phyloP scores from a whole-genome alignment of 1,139 yeast species.

The Torulaspora pretoriensis region DNA sequence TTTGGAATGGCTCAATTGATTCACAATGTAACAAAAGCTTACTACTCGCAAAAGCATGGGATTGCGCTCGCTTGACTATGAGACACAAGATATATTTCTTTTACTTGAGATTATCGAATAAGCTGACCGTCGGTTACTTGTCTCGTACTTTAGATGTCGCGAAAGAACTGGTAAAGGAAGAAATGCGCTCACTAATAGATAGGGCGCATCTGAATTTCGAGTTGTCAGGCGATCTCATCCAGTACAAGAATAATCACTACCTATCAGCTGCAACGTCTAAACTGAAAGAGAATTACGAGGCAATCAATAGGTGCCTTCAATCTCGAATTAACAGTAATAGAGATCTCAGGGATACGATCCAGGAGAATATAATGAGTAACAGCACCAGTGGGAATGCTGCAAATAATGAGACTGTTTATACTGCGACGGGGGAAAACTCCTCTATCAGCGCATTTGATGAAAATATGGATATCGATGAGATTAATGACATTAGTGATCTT shows the following conservation, averaged over 20 bases:
- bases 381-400: slow-evolving; percentile 3
- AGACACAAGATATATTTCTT: slow-evolving; percentile 31
- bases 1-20: slow-evolving; percentile 25
- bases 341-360: slow-evolving; percentile 13
- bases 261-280: slow-evolving; percentile 12
- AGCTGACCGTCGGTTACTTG: slow-evolving; percentile 25
- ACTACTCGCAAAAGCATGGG: slow-evolving; percentile 25
- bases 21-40: slow-evolving; percentile 17
- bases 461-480: slow-evolving; percentile 19
- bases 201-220: slow-evolving; percentile 23
- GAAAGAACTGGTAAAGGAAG: slow-evolving; percentile 18
- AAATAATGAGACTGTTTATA: background rate
- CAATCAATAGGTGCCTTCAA: slow-evolving; percentile 10
- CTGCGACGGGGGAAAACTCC: background rate
- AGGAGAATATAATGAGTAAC: slow-evolving; percentile 14
- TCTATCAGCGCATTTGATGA: slow-evolving; percentile 7
- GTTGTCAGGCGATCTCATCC: slow-evolving; percentile 22
- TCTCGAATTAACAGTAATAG: slow-evolving; percentile 8
- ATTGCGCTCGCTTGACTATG: slow-evolving; percentile 20
- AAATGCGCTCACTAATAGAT: slow-evolving; percentile 20
- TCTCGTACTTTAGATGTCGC: slow-evolving; percentile 26
- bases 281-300: slow-evolving; percentile 14
- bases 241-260: slow-evolving; percentile 13
- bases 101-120: slow-evolving; percentile 28
- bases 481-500: slow-evolving; percentile 16